Base-by-base conservation (phyloP, 768 basidiomycete species). In the Ramaria rubella region DNA sequence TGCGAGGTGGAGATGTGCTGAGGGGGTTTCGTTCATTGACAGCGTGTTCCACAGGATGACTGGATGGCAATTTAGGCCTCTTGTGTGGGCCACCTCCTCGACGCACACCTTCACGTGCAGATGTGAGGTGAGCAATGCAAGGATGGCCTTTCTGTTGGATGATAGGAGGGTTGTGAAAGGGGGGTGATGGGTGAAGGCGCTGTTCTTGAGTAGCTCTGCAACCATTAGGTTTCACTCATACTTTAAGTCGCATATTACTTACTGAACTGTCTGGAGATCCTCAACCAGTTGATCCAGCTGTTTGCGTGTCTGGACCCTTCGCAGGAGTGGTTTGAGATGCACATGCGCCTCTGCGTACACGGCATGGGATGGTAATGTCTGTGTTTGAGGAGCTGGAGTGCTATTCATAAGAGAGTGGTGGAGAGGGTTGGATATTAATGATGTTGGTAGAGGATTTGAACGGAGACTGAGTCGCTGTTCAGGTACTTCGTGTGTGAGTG, bases 391-490 rank as follows among this genome's bases (percentile, higher is more conserved):
- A 38, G 12, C 36, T 14, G 36, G 36, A 8, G 7, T 38, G 36
- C 36, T 7, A 8, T 7, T 38, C 14, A 2, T n/a, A 38, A 14
- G 36, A 38, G 36, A 38, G 36, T 8, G 36, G 36, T 49, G 15
- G 12, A 61, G 36, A 23, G 51, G 59, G 42, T 49, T 64, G 21
- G 29, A 45, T 30, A 40, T 40, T 38, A 31, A 52, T 8, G 19
- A n/a, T 23, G 15, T 15, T 9, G 40, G 52, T 23, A 31, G 38
- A 27, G 30, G 52, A 6, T 52, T 17, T 11, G 11, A 24, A 8
- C 33, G 21, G 9, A 52, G 51, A 4, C 24, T 33, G 4, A 40
- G 51, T 3, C 21, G 8, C 8, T 38, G 14, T n/a, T 52, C 51
- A 12, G 29, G 36, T 3, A 52, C 36, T 8, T 15, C 4, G 36